A percentile compares a stretch with the other conserved stretches of the same genome.
phyloP scores from a whole-genome alignment of 257 asterid genomes.

The Solanum gandarillasii region DNA sequence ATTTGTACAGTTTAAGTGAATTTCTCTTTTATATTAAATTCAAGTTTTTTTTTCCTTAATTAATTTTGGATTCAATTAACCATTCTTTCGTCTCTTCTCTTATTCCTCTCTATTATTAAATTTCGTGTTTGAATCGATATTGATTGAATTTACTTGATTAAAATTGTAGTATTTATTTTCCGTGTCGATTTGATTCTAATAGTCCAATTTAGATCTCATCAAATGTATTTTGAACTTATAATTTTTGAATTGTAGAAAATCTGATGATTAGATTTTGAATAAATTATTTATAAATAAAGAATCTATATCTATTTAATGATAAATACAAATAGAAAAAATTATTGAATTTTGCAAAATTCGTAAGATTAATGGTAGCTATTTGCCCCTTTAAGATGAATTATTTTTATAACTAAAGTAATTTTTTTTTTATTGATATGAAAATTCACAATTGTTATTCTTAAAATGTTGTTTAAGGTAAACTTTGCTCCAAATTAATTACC shows the following conservation, averaged over 20 bases:
- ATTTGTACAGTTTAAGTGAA: not conserved
- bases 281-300: not conserved
- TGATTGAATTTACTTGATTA: not conserved
- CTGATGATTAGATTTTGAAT: not conserved
- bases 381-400: not conserved
- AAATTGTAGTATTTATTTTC: not conserved
- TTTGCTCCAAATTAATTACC: not conserved
- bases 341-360: not conserved
- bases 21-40: not conserved
- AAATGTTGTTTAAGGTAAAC: not conserved
- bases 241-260: not conserved
- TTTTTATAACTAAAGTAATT: no score
- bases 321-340: not conserved
- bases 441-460: rapidly evolving
- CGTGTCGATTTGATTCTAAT: no score
- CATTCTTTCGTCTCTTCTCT: not conserved
- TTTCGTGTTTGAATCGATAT: not conserved
- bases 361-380: not conserved
- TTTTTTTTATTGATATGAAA: not conserved
- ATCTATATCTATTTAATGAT: not conserved
- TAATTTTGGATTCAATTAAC: not conserved
- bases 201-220: not conserved
- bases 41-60: no score
- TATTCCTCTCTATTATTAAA: no score
- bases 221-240: not conserved